These are phyloP conservation scores for Yamadazyma siamensis DNA, from an alignment of 1,139 yeast species.

Conservation along the genomic window DNA sequence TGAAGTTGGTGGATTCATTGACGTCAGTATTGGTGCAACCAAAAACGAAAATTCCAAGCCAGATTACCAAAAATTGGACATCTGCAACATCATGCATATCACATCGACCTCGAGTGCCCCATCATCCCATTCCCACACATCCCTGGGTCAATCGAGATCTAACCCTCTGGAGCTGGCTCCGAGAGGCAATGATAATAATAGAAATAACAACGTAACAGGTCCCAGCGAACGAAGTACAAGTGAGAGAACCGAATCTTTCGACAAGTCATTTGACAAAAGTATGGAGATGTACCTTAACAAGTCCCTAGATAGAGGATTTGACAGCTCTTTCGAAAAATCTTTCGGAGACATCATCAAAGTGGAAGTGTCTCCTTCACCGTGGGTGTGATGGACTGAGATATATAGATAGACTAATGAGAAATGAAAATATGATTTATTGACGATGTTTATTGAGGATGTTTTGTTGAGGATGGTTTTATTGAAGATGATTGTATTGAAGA, in stretches of 20 bases:
- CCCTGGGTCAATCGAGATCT: background rate
- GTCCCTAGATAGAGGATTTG: slow-evolving; percentile 5
- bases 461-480: too few relatives aligned
- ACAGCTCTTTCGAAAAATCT: slow-evolving; percentile 7
- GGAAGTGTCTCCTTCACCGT: slow-evolving; percentile 7
- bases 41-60: slow-evolving; percentile 5
- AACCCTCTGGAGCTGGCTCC: background rate
- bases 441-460: too few relatives aligned
- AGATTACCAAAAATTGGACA: slow-evolving; percentile 5
- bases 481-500: too few relatives aligned
- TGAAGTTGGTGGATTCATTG: slow-evolving; percentile 7
- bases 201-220: too few relatives aligned
- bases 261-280: slow-evolving; percentile 5
- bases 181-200: background rate
- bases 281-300: slow-evolving; percentile 6
- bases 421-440: too few relatives aligned
- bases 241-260: slow-evolving; percentile 5
- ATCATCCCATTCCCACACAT: background rate
- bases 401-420: too few relatives aligned
- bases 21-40: background rate
- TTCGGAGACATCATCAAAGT: slow-evolving; percentile 8
- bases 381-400: too few relatives aligned
- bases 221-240: slow-evolving; percentile 1
- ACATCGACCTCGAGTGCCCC: background rate
- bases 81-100: slow-evolving; percentile 2